Percentiles rank a stretch among this genome's conserved stretches.
Conservation (phyloP, 169 alveolate species). For the Amoebophrya sp. region DNA sequence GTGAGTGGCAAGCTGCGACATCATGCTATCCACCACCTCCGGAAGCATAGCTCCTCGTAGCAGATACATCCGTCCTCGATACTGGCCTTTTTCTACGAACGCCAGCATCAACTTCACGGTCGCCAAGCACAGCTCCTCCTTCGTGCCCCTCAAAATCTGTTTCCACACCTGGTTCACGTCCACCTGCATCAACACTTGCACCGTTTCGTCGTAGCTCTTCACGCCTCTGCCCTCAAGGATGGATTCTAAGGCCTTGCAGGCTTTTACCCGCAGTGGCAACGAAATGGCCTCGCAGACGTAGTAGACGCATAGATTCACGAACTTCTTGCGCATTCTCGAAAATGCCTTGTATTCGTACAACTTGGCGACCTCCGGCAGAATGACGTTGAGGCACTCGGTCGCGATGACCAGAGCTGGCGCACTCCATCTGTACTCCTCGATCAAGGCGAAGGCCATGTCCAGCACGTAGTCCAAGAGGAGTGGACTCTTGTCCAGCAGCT, state of each 20-base stretch:
- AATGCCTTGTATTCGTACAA: constrained; percentile 1
- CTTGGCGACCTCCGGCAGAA: neutral
- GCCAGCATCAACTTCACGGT: neutral
- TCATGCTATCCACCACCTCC: constrained; percentile 9
- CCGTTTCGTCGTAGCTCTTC: neutral
- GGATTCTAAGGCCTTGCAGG: neutral
- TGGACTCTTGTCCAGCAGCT: neutral
- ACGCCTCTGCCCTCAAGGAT: neutral
- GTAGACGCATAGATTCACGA: neutral
- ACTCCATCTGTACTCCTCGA: neutral
- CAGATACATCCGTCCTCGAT: neutral
- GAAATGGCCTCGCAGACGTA: constrained; percentile 22
- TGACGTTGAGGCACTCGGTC: neutral
- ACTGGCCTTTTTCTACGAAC: neutral
- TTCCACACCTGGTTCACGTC: constrained; percentile 6
- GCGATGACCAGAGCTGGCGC: constrained; percentile 16
- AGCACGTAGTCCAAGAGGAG: neutral
- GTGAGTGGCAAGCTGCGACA: neutral
- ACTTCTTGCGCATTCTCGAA: neutral
- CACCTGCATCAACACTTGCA: neutral
- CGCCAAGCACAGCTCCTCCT: constrained; percentile 11
- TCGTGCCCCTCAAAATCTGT: constrained; percentile 6
- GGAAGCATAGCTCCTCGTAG: neutral
- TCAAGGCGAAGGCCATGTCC: neutral
- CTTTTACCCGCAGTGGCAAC: neutral